These are phyloP conservation scores for Komagataella kurtzmanii DNA, from an alignment of 805 yeast species.

Conservation along the genomic window DNA sequence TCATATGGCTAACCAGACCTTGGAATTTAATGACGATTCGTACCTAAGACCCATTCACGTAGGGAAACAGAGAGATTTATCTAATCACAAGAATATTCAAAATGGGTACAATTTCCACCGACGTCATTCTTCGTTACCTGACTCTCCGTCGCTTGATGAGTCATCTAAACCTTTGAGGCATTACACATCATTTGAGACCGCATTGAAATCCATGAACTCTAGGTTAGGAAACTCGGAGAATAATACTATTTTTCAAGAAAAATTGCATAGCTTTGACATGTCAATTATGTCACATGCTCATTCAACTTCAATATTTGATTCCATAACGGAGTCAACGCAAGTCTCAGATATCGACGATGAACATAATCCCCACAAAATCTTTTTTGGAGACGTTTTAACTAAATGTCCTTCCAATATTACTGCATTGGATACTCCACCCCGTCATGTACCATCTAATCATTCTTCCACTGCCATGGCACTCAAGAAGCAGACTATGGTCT, in stretches of 20 bases:
- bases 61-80: background rate
- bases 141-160: background rate
- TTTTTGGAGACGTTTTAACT: background rate
- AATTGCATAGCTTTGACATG: background rate
- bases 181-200: conserved; percentile 18
- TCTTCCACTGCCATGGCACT: background rate
- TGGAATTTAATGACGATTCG: background rate
- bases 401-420: background rate
- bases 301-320: background rate
- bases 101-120: background rate
- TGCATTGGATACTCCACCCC: background rate
- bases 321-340: background rate
- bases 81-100: background rate
- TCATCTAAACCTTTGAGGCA: conserved; percentile 12
- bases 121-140: conserved; percentile 1
- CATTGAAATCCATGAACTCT: conserved; percentile 5
- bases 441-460: background rate
- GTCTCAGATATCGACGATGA: background rate
- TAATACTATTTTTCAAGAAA: background rate
- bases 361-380: background rate
- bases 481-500: conserved; percentile 2
- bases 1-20: background rate
- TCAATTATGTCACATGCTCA: background rate
- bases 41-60: background rate
- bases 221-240: background rate